phyloP scores from a whole-genome alignment of 163 green algal species.

The Scenedesmus sp. region DNA sequence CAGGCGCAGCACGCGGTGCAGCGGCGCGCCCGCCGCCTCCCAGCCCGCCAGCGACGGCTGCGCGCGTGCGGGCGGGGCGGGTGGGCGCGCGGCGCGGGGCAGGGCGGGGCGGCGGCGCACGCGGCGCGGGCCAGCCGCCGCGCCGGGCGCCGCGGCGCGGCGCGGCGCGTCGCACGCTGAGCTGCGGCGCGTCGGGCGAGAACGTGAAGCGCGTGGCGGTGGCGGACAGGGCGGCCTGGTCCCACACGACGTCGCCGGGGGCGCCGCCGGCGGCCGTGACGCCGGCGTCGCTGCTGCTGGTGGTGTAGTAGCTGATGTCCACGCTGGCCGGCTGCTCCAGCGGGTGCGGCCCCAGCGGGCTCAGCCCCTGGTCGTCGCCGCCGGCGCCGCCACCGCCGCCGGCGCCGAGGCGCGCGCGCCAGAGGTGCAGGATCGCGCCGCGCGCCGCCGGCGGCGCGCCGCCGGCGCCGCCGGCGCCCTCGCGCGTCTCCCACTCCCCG shows the following conservation, averaged over 20 bases:
- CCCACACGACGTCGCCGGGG: constrained; percentile 14
- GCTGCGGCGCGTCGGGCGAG: constrained; percentile 21
- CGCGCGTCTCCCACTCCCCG: constrained; percentile 14
- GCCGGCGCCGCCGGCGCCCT: background rate
- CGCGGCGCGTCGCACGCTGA: background rate
- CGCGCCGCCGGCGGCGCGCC: background rate
- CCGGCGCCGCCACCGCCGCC: no score
- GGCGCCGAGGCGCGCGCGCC: background rate
- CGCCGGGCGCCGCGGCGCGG: no score
- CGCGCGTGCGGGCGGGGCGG: background rate
- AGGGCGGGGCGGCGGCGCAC: no score
- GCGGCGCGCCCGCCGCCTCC: background rate
- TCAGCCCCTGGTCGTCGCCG: no score
- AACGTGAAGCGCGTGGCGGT: constrained; percentile 29
- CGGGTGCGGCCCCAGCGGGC: background rate
- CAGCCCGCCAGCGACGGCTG: background rate
- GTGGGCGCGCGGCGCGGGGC: background rate
- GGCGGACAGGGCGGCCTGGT: constrained; percentile 9
- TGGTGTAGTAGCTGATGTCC: constrained; percentile 31
- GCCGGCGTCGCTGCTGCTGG: background rate
- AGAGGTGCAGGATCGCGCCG: constrained; percentile 32
- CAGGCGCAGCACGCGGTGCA: constrained; percentile 37
- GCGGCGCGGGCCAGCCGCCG: no score
- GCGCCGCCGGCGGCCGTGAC: no score
- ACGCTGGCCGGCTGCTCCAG: constrained; percentile 1